A percentile compares a stretch with the other conserved stretches of the same genome.
Evolutionary conservation across 176 grass and related monocot genomes (phyloP).

Genomic region (Saccharum officinarum): DNA sequence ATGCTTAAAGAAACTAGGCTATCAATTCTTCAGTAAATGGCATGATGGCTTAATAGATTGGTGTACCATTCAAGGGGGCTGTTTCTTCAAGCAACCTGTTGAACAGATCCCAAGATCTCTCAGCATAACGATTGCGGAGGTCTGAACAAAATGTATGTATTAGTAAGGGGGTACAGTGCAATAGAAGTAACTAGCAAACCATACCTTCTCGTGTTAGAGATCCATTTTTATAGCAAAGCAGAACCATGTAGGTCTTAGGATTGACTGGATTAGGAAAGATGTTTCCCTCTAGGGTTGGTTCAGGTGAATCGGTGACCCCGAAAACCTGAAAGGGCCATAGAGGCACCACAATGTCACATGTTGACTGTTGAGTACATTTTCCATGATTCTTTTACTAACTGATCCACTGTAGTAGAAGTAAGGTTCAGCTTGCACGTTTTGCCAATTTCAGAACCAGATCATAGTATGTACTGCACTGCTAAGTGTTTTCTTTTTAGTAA

Average conservation of each 20-base stretch:
- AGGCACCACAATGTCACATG: not conserved
- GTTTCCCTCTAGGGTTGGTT: slow-evolving; percentile 59
- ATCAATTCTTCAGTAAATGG: not conserved
- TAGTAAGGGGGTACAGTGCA: not conserved
- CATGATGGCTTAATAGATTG: not conserved
- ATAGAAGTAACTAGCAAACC: not conserved
- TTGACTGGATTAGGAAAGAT: slow-evolving; percentile 71
- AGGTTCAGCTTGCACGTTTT: not conserved
- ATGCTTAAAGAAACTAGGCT: not conserved
- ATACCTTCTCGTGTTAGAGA: slow-evolving; percentile 73
- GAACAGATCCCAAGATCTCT: slow-evolving; percentile 83
- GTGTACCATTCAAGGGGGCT: slow-evolving; percentile 66
- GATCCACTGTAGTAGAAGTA: not conserved
- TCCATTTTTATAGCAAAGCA: slow-evolving; percentile 88
- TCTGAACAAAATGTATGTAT: slow-evolving; percentile 41
- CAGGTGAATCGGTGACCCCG: slow-evolving; percentile 42
- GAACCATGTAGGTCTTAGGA: slow-evolving; percentile 65
- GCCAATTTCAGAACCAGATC: not conserved
- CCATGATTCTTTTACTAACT: not conserved
- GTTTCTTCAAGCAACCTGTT: slow-evolving; percentile 60
- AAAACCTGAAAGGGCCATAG: slow-evolving; percentile 56
- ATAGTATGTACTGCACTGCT: not conserved
- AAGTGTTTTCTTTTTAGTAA: not conserved
- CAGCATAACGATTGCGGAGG: slow-evolving; percentile 60
- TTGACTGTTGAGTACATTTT: not conserved